phyloP scores from a whole-genome alignment of 2,329 filamentous ascomycete species.

The Daldinia sp. region DNA sequence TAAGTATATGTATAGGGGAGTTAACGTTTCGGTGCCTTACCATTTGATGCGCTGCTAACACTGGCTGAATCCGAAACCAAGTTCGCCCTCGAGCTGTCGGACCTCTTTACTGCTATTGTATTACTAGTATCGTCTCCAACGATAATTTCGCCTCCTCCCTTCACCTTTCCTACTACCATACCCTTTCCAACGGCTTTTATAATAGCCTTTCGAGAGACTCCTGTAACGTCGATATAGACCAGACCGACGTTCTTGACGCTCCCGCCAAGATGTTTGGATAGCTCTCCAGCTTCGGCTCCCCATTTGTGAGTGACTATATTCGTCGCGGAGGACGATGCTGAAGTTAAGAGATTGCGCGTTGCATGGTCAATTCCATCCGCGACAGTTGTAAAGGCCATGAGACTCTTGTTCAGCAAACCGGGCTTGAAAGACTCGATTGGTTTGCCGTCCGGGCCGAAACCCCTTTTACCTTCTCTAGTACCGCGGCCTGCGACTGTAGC shows the following conservation, averaged over 20 bases:
- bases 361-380: slow-evolving; percentile 94
- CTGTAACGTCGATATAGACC: slow-evolving; percentile 96
- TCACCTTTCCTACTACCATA: slow-evolving; percentile 89
- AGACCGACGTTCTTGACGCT: slow-evolving; percentile 96
- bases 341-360: slow-evolving; percentile 80
- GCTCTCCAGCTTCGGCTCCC: slow-evolving; percentile 83
- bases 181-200: slow-evolving; percentile 96
- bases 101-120: slow-evolving; percentile 33
- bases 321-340: slow-evolving; percentile 81
- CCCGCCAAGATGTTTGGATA: slow-evolving; percentile 80
- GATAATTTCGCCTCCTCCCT: slow-evolving; percentile 79
- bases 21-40: slow-evolving; percentile 39
- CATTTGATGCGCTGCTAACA: slow-evolving; percentile 38
- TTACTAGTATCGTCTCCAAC: slow-evolving; percentile 71
- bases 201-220: slow-evolving; percentile 88
- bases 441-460: slow-evolving; percentile 77
- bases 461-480: slow-evolving; percentile 65
- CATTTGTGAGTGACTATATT: slow-evolving; percentile 91
- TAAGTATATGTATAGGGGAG: neutral
- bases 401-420: slow-evolving; percentile 90
- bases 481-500: slow-evolving; percentile 77
- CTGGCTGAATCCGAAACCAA: slow-evolving; percentile 42
- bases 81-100: slow-evolving; percentile 39
- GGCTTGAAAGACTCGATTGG: slow-evolving; percentile 80
- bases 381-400: slow-evolving; percentile 96